phyloP scores from a whole-genome alignment of 2,329 filamentous ascomycete species.

The Chrysosporium keratinophilum region DNA sequence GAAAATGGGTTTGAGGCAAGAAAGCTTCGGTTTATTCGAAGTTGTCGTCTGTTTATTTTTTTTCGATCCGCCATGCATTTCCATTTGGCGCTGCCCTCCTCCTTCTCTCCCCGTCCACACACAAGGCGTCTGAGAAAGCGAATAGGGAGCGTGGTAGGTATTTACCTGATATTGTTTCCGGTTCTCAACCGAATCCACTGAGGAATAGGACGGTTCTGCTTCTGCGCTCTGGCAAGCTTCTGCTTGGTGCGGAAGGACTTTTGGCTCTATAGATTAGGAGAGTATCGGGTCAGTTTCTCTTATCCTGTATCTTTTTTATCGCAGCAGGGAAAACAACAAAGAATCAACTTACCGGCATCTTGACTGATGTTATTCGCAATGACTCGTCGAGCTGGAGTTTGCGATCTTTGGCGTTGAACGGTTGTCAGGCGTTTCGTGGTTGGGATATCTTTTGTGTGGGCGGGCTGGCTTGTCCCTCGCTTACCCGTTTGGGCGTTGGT shows the following conservation, averaged over 20 bases:
- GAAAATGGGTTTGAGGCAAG: background rate
- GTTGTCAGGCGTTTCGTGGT: constrained; percentile 25
- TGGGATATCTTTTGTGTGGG: constrained; percentile 31
- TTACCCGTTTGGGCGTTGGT: constrained; percentile 14
- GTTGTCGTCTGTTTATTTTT: background rate
- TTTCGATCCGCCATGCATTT: background rate
- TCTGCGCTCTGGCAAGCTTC: constrained; percentile 99
- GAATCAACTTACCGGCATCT: constrained; percentile 44
- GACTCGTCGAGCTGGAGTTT: constrained; percentile 17
- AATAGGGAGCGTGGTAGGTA: constrained; percentile 19
- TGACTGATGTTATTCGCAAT: constrained; percentile 32
- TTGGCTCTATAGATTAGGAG: constrained; percentile 60
- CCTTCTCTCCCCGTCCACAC: constrained; percentile 8
- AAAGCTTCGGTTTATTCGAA: background rate
- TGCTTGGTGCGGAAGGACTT: constrained; percentile 99
- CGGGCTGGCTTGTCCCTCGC: constrained; percentile 22
- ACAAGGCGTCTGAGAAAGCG: constrained; percentile 1
- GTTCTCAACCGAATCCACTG: constrained; percentile 99
- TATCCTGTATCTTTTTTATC: background rate
- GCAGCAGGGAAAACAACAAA: constrained; percentile 16
- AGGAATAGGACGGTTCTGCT: constrained; percentile 99
- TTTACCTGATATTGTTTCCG: constrained; percentile 98
- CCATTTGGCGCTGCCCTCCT: background rate
- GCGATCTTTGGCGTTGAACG: constrained; percentile 9
- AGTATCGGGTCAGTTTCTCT: background rate